Evolutionary conservation across 108 stramenopile species (phyloP), one percentile per base, ranked within the genome.

Genomic region (Nitzschia inconspicua): DNA sequence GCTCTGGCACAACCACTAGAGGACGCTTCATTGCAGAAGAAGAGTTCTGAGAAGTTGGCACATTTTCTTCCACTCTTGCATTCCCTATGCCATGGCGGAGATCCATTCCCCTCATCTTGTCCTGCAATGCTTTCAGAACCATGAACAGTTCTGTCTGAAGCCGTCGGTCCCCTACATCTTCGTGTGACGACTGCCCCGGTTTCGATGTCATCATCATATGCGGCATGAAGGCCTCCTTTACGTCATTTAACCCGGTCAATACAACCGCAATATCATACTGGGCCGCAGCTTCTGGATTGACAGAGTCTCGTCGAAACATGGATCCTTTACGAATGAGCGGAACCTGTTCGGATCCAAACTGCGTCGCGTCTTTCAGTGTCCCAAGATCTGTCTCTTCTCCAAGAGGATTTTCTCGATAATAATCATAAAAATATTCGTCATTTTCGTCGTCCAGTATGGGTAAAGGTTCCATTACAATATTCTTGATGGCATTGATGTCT

Each of bases 201-300:
- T 42, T 37, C 46, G 44, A 18, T 50, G 60, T 58, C 6, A 22
- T 14, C 0, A 35, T 47, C 53, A 72, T 60, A 51, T 80, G 75
- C 1, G 85, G 85, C 47, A 87, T 58, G 25, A 80, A 73, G 6
- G 67, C 63, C 54, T 78, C 75, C 44, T 87, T 87, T 23, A 87
- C 43, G 49, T 87, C 85, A 66, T 87, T 87, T 20, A 78, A 27
- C 53, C 85, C 85, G 4, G 79, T 75, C 32, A 87, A 44, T 24
- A 87, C 79, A 4, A 87, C 77, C 9, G 77, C 82, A 39, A 83
- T 64, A 65, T 87, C 82, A 39, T 81, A 87, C 47, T 68, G 47
- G 0, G 59, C 65, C 3, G 58, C 55, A 19, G 57, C 46, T 8
- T 63, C 47, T 13, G 72, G 68, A 47, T 72, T 66, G 5, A 76